These are phyloP conservation scores for Liriodendron chinense DNA, from an alignment of 164 flowering plant species.

Conservation along the genomic window DNA sequence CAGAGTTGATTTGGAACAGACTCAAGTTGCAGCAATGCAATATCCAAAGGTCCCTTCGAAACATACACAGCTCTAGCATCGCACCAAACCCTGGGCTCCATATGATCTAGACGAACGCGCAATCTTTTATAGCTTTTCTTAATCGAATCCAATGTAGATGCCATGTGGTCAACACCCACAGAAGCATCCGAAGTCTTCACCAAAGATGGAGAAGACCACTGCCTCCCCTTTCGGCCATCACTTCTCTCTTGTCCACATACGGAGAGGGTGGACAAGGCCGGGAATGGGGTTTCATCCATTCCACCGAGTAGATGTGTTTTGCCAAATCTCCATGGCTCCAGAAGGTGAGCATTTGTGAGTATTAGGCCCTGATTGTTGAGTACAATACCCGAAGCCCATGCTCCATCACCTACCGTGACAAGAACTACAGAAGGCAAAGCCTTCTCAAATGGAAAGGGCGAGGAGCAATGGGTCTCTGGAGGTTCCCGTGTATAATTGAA, in stretches of 20 bases:
- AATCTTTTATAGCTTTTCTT: slow-evolving; percentile 38
- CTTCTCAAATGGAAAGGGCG: slow-evolving; percentile 44
- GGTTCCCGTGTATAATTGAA: slow-evolving; percentile 8
- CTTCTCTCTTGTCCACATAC: slow-evolving; percentile 13
- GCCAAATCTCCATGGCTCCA: slow-evolving; percentile 97
- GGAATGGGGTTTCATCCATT: slow-evolving; percentile 16
- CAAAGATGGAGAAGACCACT: slow-evolving; percentile 13
- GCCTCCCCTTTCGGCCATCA: slow-evolving; percentile 14
- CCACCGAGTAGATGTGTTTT: slow-evolving; percentile 41
- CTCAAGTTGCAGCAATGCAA: slow-evolving; percentile 82
- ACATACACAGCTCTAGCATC: slow-evolving; percentile 68
- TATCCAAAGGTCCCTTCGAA: slow-evolving; percentile 79
- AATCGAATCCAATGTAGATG: slow-evolving; percentile 14
- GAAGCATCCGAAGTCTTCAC: slow-evolving; percentile 19
- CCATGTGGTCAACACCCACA: slow-evolving; percentile 18
- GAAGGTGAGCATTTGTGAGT: slow-evolving; percentile 95
- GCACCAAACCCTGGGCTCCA: slow-evolving; percentile 70
- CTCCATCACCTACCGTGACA: slow-evolving; percentile 64
- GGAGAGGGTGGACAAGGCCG: slow-evolving; percentile 8
- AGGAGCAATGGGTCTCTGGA: slow-evolving; percentile 12
- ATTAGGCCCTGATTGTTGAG: slow-evolving; percentile 79
- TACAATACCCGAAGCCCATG: slow-evolving; percentile 95
- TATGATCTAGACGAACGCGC: slow-evolving; percentile 70
- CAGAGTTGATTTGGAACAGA: slow-evolving; percentile 53
- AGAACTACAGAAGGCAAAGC: slow-evolving; percentile 77